These are phyloP conservation scores for Smittium culicis DNA, from an alignment of 371 early-diverging fungal genomes.

Conservation along the genomic window DNA sequence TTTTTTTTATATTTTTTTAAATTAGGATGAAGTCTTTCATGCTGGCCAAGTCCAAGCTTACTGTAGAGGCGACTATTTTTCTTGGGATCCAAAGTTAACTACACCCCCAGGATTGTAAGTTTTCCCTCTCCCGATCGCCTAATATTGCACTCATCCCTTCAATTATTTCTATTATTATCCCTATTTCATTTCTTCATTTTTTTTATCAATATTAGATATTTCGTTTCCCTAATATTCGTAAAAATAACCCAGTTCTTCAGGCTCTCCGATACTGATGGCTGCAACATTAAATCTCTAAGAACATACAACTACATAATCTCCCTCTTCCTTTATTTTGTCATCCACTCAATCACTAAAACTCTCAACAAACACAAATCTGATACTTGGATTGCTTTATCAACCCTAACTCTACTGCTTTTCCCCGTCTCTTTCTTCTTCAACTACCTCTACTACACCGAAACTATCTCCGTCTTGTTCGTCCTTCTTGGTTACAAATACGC, in stretches of 20 bases:
- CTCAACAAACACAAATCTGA: slow-evolving; percentile 18
- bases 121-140: background rate
- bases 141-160: background rate
- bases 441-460: slow-evolving; percentile 84
- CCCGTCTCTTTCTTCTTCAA: slow-evolving; percentile 73
- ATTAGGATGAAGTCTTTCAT: slow-evolving; percentile 88
- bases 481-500: slow-evolving; percentile 48
- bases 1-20: too few relatives aligned
- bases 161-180: slow-evolving; percentile 13
- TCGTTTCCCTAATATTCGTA: background rate
- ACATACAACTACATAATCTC: slow-evolving; percentile 43
- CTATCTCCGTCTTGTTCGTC: slow-evolving; percentile 66
- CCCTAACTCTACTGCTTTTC: slow-evolving; percentile 48
- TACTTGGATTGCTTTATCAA: slow-evolving; percentile 22
- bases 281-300: slow-evolving; percentile 41
- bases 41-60: slow-evolving; percentile 79
- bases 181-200: background rate
- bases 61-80: slow-evolving; percentile 49
- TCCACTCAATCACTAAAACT: slow-evolving; percentile 30
- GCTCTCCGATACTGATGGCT: slow-evolving; percentile 14
- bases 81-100: slow-evolving; percentile 86
- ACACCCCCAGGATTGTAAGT: slow-evolving; percentile 89
- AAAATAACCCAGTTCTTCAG: background rate
- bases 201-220: slow-evolving; percentile 7
- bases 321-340: slow-evolving; percentile 34